Percentiles rank a stretch among this genome's conserved stretches.
Conservation (phyloP, 306 rosid species). For the Canavalia gladiata region DNA sequence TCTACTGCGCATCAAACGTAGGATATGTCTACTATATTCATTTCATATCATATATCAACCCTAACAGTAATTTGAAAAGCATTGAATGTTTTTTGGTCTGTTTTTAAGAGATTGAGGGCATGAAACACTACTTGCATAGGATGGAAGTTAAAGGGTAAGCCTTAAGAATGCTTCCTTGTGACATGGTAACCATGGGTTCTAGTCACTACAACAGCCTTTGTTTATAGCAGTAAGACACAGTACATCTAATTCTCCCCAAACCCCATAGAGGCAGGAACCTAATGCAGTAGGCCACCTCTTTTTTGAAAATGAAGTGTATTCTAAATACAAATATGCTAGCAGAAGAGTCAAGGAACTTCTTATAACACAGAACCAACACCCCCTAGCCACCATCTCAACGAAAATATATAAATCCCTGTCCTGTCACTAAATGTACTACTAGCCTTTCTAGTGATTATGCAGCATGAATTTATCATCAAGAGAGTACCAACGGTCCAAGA, state of each 20-base stretch:
- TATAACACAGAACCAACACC: background rate
- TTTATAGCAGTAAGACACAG: background rate
- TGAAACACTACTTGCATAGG: constrained; percentile 1
- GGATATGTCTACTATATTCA: too few relatives aligned
- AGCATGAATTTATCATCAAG: constrained; percentile 19
- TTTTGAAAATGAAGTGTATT: background rate
- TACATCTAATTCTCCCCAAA: background rate
- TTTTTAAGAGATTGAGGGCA: constrained; percentile 18
- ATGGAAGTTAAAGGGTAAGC: constrained; percentile 3
- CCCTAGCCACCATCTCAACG: background rate
- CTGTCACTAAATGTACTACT: background rate
- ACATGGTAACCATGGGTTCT: background rate
- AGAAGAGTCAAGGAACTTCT: constrained; percentile 15
- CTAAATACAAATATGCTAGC: constrained; percentile 24
- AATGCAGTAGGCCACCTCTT: background rate
- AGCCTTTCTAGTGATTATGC: constrained; percentile 14
- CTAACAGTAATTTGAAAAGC: background rate
- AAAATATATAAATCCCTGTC: background rate
- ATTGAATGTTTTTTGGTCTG: background rate
- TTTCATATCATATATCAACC: too few relatives aligned
- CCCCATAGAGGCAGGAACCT: background rate
- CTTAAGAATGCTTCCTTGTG: constrained; percentile 7
- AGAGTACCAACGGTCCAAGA: constrained; percentile 11
- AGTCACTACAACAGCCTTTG: constrained; percentile 15
- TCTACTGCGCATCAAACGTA: too few relatives aligned